Base-by-base conservation (phyloP, 75 land plant species). In the Larix kaempferi region DNA sequence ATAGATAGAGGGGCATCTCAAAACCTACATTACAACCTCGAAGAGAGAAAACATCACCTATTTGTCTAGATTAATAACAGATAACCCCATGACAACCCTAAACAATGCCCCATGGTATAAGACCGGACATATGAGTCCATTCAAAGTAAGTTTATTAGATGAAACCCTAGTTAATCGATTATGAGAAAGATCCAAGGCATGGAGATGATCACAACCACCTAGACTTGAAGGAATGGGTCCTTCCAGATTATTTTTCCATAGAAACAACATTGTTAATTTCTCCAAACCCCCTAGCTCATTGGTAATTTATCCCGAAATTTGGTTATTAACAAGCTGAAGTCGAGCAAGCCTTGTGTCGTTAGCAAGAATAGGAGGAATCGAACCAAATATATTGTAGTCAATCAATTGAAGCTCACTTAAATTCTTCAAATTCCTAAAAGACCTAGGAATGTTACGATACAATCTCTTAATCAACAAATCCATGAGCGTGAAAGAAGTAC, bases 101-200 rank as follows among this genome's bases (percentile, higher is more conserved):
- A n/a, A n/a, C n/a, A n/a, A n/a, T n/a, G n/a, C n/a, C n/a, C n/a
- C n/a, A n/a, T n/a, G n/a, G n/a, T n/a, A n/a, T n/a, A n/a, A n/a
- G n/a, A n/a, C n/a, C n/a, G n/a, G n/a, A n/a, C n/a, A n/a, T n/a
- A n/a, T n/a, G n/a, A n/a, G n/a, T n/a, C n/a, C n/a, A n/a, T n/a
- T n/a, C n/a, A n/a, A n/a, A n/a, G n/a, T n/a, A n/a, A n/a, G n/a
- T n/a, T n/a, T n/a, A n/a, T n/a, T n/a, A n/a, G n/a, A n/a, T n/a
- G n/a, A n/a, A n/a, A n/a, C n/a, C n/a, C 97, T 94, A 12, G 77
- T 78, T 25, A 94, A 83, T 52, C 80, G 69, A 76, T 94, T 94
- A 81, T 84, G 85, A 27, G 93, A 90, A 23, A 94, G 72, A 69
- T 94, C 91, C 59, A 94, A 79, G 39, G 88, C 80, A 77, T 89